Evolutionary conservation across 495 filamentous ascomycete genomes (phyloP).

Genomic region (Aspergillus indologenus): DNA sequence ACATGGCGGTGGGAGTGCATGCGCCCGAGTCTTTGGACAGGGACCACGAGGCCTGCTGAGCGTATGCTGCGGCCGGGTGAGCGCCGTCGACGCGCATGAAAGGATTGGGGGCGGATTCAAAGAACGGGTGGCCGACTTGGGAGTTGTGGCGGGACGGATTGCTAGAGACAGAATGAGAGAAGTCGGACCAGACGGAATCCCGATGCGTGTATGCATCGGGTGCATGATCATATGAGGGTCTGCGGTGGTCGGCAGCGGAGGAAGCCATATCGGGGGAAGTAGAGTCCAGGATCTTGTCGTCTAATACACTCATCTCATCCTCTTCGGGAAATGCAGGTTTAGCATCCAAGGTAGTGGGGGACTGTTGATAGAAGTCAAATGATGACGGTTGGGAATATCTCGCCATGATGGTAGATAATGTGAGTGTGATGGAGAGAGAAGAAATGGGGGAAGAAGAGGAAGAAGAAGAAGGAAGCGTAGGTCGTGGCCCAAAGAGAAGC

Average conservation of each 20-base stretch:
- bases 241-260: conserved; percentile 58
- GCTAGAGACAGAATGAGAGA: conserved; percentile 50
- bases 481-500: conserved; percentile 11
- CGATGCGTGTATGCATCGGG: conserved; percentile 70
- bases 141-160: conserved; percentile 39
- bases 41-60: conserved; percentile 48
- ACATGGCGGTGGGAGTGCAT: conserved; percentile 58
- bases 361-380: conserved; percentile 60
- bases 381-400: conserved; percentile 44
- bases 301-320: conserved; percentile 76
- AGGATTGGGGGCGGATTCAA: conserved; percentile 42
- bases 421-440: conserved; percentile 25
- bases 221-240: conserved; percentile 67
- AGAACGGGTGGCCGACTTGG: conserved; percentile 35
- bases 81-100: conserved; percentile 58
- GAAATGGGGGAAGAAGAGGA: conserved; percentile 9
- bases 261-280: conserved; percentile 64
- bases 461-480: conserved; percentile 28
- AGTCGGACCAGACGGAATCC: conserved; percentile 72
- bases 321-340: conserved; percentile 67
- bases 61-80: conserved; percentile 44
- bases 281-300: conserved; percentile 80
- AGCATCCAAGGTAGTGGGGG: conserved; percentile 60
- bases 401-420: conserved; percentile 35
- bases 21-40: conserved; percentile 49